Conservation (phyloP, 306 rosid species). For the Parietaria judaica region DNA sequence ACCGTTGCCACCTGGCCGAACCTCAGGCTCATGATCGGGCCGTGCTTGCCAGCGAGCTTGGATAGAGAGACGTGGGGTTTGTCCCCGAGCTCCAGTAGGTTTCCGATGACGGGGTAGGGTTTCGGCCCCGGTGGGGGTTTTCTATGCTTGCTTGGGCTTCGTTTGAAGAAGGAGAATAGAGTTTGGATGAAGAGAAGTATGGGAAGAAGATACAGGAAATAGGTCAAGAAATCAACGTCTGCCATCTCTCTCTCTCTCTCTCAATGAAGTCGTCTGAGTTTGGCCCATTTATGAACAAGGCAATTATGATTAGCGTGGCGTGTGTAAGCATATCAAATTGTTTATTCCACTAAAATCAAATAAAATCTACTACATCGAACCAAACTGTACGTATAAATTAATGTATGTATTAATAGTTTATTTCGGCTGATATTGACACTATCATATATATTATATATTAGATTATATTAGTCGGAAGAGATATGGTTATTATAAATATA, state of each 20-base stretch:
- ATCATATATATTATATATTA: too few relatives aligned
- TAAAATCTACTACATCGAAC: too few relatives aligned
- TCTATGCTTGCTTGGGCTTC: not conserved
- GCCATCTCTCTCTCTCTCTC: not conserved
- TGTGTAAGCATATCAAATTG: too few relatives aligned
- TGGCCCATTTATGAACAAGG: too few relatives aligned
- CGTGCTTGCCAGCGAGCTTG: conserved; percentile 25
- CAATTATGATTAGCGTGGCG: too few relatives aligned
- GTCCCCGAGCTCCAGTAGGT: conserved; percentile 40
- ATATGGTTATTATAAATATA: too few relatives aligned
- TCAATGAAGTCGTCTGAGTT: not conserved
- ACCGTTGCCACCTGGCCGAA: conserved; percentile 42
- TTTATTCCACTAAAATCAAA: too few relatives aligned
- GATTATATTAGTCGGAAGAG: too few relatives aligned
- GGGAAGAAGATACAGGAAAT: not conserved
- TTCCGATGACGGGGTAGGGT: conserved; percentile 40
- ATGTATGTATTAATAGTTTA: too few relatives aligned
- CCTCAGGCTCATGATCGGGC: conserved; percentile 41
- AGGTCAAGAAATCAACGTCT: conserved; percentile 12
- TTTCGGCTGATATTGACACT: too few relatives aligned
- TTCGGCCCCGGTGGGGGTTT: conserved; percentile 51
- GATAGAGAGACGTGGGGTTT: conserved; percentile 48
- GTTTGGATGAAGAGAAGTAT: conserved; percentile 7
- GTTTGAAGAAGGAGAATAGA: not conserved
- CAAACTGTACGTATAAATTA: too few relatives aligned